phyloP scores from a whole-genome alignment of 2,329 filamentous ascomycete genomes.

The Gaeumannomyces sp. region DNA sequence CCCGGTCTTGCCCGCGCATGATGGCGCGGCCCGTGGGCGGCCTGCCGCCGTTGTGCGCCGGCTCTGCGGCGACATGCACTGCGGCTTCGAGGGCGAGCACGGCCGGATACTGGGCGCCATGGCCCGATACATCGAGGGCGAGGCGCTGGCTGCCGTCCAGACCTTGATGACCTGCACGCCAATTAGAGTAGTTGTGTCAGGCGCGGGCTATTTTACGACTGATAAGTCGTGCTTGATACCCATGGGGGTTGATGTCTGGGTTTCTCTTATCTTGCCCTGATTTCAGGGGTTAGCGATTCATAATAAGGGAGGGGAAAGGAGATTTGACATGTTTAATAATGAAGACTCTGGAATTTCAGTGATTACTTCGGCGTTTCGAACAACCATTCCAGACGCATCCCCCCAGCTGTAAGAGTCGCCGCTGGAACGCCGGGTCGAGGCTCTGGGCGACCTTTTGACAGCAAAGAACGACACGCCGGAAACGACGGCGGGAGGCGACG shows the following conservation, averaged over 20 bases:
- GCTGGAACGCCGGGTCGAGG: no score
- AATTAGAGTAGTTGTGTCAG: background rate
- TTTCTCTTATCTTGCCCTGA: background rate
- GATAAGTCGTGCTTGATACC: background rate
- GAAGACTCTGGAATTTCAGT: no score
- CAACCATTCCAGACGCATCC: no score
- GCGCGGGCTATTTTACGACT: background rate
- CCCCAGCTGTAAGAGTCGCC: no score
- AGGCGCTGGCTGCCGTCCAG: background rate
- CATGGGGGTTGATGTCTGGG: background rate
- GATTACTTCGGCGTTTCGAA: no score
- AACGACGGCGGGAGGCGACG: background rate
- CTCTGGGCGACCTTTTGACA: background rate
- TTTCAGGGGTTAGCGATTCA: no score
- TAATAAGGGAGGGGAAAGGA: no score
- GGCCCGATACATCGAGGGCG: background rate
- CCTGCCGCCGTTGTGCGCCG: background rate
- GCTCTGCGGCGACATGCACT: background rate
- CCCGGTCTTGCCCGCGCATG: background rate
- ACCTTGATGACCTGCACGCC: background rate
- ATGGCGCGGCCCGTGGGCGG: background rate
- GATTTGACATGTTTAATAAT: no score
- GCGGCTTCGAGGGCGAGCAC: no score
- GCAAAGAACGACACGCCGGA: background rate
- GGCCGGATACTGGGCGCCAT: background rate